Evolutionary conservation across 2,329 filamentous ascomycete genomes (phyloP).

Genomic region (Pseudogymnoascus pannorum): DNA sequence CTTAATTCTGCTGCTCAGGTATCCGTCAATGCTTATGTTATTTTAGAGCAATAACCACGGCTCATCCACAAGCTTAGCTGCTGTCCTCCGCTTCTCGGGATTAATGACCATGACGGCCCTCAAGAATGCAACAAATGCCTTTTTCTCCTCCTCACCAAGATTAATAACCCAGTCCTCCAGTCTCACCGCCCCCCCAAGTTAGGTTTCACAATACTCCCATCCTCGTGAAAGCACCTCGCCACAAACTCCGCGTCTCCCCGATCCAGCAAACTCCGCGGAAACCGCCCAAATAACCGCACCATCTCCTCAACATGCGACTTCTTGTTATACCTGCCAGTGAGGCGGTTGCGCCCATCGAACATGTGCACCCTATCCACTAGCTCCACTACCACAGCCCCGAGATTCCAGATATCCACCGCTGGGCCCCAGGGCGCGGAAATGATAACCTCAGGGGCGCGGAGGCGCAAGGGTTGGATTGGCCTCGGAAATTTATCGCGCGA

Average conservation of each 20-base stretch:
- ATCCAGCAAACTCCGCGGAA: slow-evolving; percentile 17
- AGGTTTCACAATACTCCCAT: slow-evolving; percentile 11
- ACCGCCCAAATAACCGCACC: slow-evolving; percentile 17
- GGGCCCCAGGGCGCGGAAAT: slow-evolving; percentile 21
- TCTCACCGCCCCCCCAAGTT: background rate
- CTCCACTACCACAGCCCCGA: slow-evolving; percentile 20
- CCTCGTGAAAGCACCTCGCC: slow-evolving; percentile 4
- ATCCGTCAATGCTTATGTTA: too few species aligned
- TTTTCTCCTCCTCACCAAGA: background rate
- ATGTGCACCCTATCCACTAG: slow-evolving; percentile 14
- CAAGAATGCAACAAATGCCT: slow-evolving; percentile 11
- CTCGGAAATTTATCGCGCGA: slow-evolving; percentile 16
- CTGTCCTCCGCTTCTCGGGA: slow-evolving; percentile 10
- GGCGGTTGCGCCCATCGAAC: slow-evolving; percentile 16
- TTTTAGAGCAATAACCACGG: background rate
- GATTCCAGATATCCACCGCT: slow-evolving; percentile 21
- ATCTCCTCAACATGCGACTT: slow-evolving; percentile 19
- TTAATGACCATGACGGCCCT: slow-evolving; percentile 11
- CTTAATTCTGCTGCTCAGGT: background rate
- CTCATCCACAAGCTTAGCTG: background rate
- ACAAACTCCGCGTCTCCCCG: slow-evolving; percentile 14
- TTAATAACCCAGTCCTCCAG: background rate
- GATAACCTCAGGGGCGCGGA: slow-evolving; percentile 24
- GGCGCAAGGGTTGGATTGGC: slow-evolving; percentile 22
- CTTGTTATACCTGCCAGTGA: slow-evolving; percentile 12